Conservation (phyloP, 2,329 filamentous ascomycete genomes). For the Scedosporium aurantiacum region DNA sequence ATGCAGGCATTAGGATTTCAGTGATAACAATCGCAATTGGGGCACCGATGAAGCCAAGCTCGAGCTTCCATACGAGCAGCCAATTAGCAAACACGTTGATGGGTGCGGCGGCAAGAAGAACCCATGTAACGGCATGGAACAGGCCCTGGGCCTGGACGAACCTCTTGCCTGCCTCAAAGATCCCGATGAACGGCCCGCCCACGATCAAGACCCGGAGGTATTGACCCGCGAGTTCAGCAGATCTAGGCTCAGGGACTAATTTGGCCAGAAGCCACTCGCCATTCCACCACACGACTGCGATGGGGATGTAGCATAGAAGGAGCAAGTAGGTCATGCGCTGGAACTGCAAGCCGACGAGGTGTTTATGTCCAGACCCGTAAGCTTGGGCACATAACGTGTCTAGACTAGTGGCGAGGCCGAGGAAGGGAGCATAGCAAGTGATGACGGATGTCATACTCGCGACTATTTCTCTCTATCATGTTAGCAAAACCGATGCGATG, state of each 20-base stretch:
- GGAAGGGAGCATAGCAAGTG: slow-evolving; percentile 64
- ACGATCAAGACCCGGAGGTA: slow-evolving; percentile 64
- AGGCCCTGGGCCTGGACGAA: slow-evolving; percentile 76
- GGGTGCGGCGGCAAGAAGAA: slow-evolving; percentile 64
- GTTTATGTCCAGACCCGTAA: slow-evolving; percentile 81
- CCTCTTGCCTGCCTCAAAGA: slow-evolving; percentile 69
- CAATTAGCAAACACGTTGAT: slow-evolving; percentile 70
- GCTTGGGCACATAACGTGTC: slow-evolving; percentile 92
- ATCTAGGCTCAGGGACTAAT: slow-evolving; percentile 39
- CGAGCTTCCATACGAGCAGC: slow-evolving; percentile 62
- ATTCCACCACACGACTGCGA: slow-evolving; percentile 59
- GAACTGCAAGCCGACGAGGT: slow-evolving; percentile 73
- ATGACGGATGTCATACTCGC: slow-evolving; percentile 71
- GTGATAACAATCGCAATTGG: slow-evolving; percentile 72
- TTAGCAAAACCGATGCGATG: neutral
- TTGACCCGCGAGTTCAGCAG: slow-evolving; percentile 55
- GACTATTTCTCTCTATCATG: slow-evolving; percentile 14
- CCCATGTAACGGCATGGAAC: slow-evolving; percentile 67
- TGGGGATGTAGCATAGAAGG: slow-evolving; percentile 59
- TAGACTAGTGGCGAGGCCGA: slow-evolving; percentile 78
- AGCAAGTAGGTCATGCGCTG: slow-evolving; percentile 75
- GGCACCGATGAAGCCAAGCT: slow-evolving; percentile 65
- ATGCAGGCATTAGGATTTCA: slow-evolving; percentile 63
- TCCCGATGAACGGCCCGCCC: slow-evolving; percentile 64
- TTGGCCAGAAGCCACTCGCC: slow-evolving; percentile 52